Evolutionary conservation across 2,329 filamentous ascomycete species (phyloP).

Genomic region (Fusarium poae): DNA sequence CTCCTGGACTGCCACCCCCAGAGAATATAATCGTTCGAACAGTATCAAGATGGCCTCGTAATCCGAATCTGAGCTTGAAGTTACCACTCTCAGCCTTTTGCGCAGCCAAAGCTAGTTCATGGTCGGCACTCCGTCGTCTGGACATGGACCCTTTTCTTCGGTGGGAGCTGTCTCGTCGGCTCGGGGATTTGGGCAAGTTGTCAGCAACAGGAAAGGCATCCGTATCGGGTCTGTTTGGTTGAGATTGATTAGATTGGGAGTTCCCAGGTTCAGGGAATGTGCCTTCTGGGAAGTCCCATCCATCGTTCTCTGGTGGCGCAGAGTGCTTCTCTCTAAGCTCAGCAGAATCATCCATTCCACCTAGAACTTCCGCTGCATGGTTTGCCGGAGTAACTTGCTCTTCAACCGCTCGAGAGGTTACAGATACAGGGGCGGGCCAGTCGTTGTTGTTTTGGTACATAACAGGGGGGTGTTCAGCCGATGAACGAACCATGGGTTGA

Average conservation of each 20-base stretch:
- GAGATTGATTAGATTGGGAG: conserved; percentile 61
- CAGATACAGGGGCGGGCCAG: conserved; percentile 53
- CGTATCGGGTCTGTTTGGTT: conserved; percentile 79
- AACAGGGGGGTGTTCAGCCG: conserved; percentile 62
- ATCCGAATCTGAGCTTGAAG: conserved; percentile 93
- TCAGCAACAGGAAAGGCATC: conserved; percentile 89
- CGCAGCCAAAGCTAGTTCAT: conserved; percentile 67
- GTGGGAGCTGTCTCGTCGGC: conserved; percentile 75
- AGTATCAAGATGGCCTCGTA: conserved; percentile 92
- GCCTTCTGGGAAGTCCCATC: conserved; percentile 93
- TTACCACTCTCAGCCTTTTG: conserved; percentile 76
- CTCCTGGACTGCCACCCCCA: conserved; percentile 92
- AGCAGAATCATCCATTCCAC: conserved; percentile 56
- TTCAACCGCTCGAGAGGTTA: conserved; percentile 54
- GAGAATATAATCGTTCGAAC: conserved; percentile 97
- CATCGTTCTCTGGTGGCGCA: conserved; percentile 71
- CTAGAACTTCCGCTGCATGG: conserved; percentile 57
- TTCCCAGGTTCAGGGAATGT: conserved; percentile 69
- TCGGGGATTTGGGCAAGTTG: conserved; percentile 83
- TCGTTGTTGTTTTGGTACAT: conserved; percentile 56
- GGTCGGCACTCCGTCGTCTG: conserved; percentile 77
- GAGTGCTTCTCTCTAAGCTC: conserved; percentile 62
- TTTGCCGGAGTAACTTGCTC: conserved; percentile 53
- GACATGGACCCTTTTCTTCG: conserved; percentile 85
- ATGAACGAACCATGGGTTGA: conserved; percentile 66